A percentile compares a stretch with the other conserved stretches of the same genome.
phyloP scores from a whole-genome alignment of 2,329 filamentous ascomycete species.

The Elsinoe arachidis region DNA sequence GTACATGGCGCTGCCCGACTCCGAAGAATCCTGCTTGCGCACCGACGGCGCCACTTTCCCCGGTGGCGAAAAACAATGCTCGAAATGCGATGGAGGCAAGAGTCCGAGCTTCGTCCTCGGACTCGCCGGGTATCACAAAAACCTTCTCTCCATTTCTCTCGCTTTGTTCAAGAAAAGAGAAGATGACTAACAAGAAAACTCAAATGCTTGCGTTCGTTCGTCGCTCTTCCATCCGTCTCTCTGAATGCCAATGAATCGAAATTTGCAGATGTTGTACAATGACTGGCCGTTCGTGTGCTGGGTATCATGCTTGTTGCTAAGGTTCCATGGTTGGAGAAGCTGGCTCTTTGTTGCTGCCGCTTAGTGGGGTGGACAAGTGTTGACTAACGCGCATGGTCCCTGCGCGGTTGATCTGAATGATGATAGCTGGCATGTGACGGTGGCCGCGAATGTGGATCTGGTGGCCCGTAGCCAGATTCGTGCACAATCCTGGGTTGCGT shows the following conservation, averaged over 20 bases:
- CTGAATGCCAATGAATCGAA: neutral
- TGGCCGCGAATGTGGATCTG: conserved; percentile 10
- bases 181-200: neutral
- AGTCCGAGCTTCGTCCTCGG: conserved; percentile 10
- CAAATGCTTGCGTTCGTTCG: conserved; percentile 9
- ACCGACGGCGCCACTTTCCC: neutral
- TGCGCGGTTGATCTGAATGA: conserved; percentile 3
- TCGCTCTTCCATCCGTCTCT: neutral
- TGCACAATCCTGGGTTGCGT: conserved; percentile 11
- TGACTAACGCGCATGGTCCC: conserved; percentile 3
- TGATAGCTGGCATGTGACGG: conserved; percentile 10
- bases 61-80: conserved; percentile 10
- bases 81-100: conserved; percentile 1
- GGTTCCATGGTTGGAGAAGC: neutral
- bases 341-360: conserved; percentile 4
- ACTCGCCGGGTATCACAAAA: conserved; percentile 13
- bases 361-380: neutral
- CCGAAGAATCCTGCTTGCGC: neutral
- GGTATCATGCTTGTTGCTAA: conserved; percentile 5
- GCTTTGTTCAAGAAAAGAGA: neutral
- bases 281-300: neutral
- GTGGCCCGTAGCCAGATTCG: conserved; percentile 6
- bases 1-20: neutral
- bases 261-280: conserved; percentile 9
- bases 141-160: neutral